These are phyloP conservation scores for Xylaria sp. DNA, from an alignment of 2,329 filamentous ascomycete species.

Conservation along the genomic window DNA sequence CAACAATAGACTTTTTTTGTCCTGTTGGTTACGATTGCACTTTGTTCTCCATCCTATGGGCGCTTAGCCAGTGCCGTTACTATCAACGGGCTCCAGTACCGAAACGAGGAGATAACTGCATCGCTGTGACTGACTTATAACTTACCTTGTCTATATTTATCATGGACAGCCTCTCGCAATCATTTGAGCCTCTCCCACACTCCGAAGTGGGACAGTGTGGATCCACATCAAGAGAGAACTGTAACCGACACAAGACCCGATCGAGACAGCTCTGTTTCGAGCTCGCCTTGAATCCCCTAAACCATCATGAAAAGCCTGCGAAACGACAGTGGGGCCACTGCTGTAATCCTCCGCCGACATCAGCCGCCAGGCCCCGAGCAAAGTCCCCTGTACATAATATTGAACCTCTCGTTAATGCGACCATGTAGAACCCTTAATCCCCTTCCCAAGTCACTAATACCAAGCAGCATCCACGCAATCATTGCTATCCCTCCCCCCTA, in stretches of 20 bases:
- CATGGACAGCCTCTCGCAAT: conserved; percentile 18
- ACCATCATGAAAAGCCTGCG: conserved; percentile 25
- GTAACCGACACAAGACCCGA: conserved; percentile 43
- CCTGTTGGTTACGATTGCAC: background rate
- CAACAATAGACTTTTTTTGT: background rate
- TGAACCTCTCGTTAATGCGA: conserved; percentile 17
- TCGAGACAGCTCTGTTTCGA: conserved; percentile 41
- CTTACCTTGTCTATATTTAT: conserved; percentile 27
- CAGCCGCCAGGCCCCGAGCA: conserved; percentile 16
- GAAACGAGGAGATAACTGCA: background rate
- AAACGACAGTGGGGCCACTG: conserved; percentile 32
- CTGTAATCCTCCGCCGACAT: conserved; percentile 27
- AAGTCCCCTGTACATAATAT: conserved; percentile 24
- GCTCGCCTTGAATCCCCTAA: conserved; percentile 22
- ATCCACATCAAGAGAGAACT: conserved; percentile 35
- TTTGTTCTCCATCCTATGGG: background rate
- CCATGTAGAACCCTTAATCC: background rate
- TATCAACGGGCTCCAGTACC: background rate
- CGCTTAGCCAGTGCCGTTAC: conserved; percentile 23
- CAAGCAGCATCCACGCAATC: conserved; percentile 15
- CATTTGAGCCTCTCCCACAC: conserved; percentile 32
- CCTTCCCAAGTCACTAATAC: conserved; percentile 25
- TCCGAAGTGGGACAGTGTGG: conserved; percentile 23
- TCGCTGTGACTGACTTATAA: background rate
- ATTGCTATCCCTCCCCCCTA: conserved; percentile 3